Base-by-base conservation (phyloP, 2,329 filamentous ascomycete species). In the Metarhizium anisopliae region DNA sequence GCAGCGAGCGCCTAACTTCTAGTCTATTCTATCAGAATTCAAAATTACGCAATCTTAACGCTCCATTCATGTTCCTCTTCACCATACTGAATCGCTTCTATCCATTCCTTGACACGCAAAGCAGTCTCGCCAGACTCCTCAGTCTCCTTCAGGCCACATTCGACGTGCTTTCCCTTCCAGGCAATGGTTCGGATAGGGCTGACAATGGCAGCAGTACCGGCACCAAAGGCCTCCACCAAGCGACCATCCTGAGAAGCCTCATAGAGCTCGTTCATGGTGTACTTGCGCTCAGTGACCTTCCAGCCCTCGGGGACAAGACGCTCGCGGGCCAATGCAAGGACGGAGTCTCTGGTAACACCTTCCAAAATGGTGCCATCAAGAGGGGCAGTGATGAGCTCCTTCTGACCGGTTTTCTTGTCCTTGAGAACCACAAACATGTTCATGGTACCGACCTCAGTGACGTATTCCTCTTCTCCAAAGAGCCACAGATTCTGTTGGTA, bases 401-500 rank as follows among this genome's bases (percentile, higher is more conserved):
- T 93, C 75, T 92, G 82, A 7, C 93, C 94, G 13, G 90, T 94
- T 71, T 89, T 80, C 79, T 89, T 89, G 77, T 95, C 85, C 75
- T 84, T 85, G 64, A 97, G 74, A 47, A 88, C 92, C 36, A 87
- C 86, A 67, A 97, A 99, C 70, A 99, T 85, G 75, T 99, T 99
- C 94, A 99, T 99, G 56, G 94, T 97, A 66, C 94, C 94, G 56
- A 96, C 94, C 74, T 99, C 94, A 50, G 94, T 99, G 57, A 97
- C 86, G 67, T 87, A 96, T 71, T 97, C 90, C 72, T 97, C 90
- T 67, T 95, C 86, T 47, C 92, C 92, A 68, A 97, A 99, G 36
- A 99, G 77, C 94, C 94, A 99, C 54, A 99, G 80, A 74, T 97
- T 99, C 78, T 99, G 94, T 75, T 97, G 93, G 81, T 92, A 96